Evolutionary conservation across 1,284 basidiomycete species (phyloP), one percentile per base, ranked within the genome.

Genomic region (Irpex lacteus): DNA sequence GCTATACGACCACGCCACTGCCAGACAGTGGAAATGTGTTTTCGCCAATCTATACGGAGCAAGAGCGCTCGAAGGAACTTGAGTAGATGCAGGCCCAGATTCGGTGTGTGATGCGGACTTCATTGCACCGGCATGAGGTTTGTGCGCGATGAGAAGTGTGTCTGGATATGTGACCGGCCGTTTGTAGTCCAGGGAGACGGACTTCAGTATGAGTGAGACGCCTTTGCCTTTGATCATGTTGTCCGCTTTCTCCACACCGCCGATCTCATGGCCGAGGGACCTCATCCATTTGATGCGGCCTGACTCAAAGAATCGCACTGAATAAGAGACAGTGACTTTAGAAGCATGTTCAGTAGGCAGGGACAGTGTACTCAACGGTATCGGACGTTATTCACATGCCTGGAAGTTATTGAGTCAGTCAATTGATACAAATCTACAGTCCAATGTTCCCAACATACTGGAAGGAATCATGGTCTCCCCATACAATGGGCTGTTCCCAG

Each of bases 401-500:
- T 92, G 62, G 32, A 34, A 34, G 32, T 26, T 54, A 21, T 15
- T 7, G 44, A 40, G 34, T 55, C 11, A 11, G 49, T 44, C 2
- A 11, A 54, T 62, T 18, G 9, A 18, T 5, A 32, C 3, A 26
- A 56, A 18, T 8, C 11, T 9, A 26, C 40, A 0, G 19, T 40
- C 38, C 18, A 60, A 47, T 47, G 4, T 47, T 47, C 21, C 19
- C 47, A 7, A 74, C 86, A 58, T 70, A 90, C 90, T 87, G 85
- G 71, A 92, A 91, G 0, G 89, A 78, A 70, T 92, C 91, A 49
- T 88, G 85, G 69, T 92, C 86, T 58, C 90, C 90, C 90, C 90
- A 92, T 0, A 82, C 85, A 11, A 92, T 82, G 18, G 75, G 77
- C 72, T 92, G 90, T 70, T 90, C 88, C 85, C 85, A 90, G 65